Percentiles rank a stretch among this genome's conserved stretches.
Evolutionary conservation across 768 basidiomycete genomes (phyloP).

Genomic region (Megacollybia marginata): DNA sequence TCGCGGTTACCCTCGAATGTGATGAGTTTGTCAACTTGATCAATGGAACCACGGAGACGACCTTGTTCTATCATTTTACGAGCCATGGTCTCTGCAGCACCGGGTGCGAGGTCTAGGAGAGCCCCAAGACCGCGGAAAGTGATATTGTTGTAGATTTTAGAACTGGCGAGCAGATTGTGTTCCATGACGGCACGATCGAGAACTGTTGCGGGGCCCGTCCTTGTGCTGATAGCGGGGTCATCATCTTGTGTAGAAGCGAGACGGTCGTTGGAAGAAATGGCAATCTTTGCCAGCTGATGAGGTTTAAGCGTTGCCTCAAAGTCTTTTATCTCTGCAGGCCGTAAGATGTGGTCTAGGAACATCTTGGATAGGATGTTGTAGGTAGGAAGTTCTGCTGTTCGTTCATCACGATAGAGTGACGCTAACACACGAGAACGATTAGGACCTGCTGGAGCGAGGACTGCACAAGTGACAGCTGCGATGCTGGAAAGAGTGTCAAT

Average conservation of each 20-base stretch:
- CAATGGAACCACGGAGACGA: constrained; percentile 85
- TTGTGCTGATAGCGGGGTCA: constrained; percentile 55
- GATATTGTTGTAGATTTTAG: constrained; percentile 97
- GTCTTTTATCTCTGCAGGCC: constrained; percentile 79
- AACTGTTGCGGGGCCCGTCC: constrained; percentile 91
- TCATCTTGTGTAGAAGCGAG: constrained; percentile 62
- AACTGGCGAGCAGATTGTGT: constrained; percentile 94
- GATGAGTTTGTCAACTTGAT: constrained; percentile 92
- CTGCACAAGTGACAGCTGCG: constrained; percentile 92
- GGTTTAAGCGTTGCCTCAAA: constrained; percentile 84
- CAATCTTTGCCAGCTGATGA: constrained; percentile 91
- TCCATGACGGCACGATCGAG: constrained; percentile 98
- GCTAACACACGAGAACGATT: constrained; percentile 91
- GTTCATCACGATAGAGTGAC: constrained; percentile 90
- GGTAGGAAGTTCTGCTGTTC: constrained; percentile 69
- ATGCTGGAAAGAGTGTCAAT: constrained; percentile 36
- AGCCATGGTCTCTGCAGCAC: constrained; percentile 95
- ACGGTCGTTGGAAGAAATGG: constrained; percentile 76
- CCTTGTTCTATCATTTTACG: constrained; percentile 99
- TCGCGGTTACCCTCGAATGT: constrained; percentile 86
- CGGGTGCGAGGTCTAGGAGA: constrained; percentile 81
- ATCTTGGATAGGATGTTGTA: constrained; percentile 94
- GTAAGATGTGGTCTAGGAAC: constrained; percentile 97
- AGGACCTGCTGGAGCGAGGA: constrained; percentile 94
- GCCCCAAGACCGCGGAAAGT: constrained; percentile 91